Evolutionary conservation across 2,329 filamentous ascomycete genomes (phyloP), one percentile per base, ranked within the genome.

Genomic region (Neonectria ditissima): DNA sequence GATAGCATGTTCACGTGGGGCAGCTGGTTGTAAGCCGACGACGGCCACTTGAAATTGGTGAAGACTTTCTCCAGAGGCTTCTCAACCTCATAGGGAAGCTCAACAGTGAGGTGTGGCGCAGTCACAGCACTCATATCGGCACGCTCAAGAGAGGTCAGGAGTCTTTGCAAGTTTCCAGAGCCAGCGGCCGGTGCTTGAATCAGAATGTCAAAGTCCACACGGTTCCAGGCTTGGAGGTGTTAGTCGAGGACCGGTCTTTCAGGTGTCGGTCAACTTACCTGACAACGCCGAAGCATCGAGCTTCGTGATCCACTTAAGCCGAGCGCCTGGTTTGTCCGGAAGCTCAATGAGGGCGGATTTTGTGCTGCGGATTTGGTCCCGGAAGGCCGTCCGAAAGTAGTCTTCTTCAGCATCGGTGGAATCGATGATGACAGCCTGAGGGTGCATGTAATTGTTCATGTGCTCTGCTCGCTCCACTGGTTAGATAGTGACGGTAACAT

Each of bases 91-190:
- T 87, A 81, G 0, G 94, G 93, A 8, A 99, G 83, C 74, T 98
- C 94, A 53, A 98, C 89, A 2, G 92, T 97, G 50, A 99, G 81
- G 65, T 91, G 89, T 3, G 94, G 94, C 2, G 86, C 80, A 1
- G 85, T 81, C 44, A 91, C 82, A 0, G 91, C 90, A 50, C 88
- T 85, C 75, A 94, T 95, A 75, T 97, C 93, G 5, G 92, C 93
- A 8, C 82, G 81, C 65, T 86, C 83, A 26, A 99, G 83, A 5
- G 94, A 97, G 63, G 87, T 86, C 4, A 99, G 85, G 32, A 97
- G 83, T 59, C 93, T 86, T 54, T 93, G 87, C 30, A 97, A 77
- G 54, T 90, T 91, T 11, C 92, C 94, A 2, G 92, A 90, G 20
- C 91, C 89, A 9, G 85, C 84, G 3, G 88, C 80, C 7, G 89